These are phyloP conservation scores for Mediolabrus comicus DNA, from an alignment of 108 stramenopile genomes.

Conservation along the genomic window DNA sequence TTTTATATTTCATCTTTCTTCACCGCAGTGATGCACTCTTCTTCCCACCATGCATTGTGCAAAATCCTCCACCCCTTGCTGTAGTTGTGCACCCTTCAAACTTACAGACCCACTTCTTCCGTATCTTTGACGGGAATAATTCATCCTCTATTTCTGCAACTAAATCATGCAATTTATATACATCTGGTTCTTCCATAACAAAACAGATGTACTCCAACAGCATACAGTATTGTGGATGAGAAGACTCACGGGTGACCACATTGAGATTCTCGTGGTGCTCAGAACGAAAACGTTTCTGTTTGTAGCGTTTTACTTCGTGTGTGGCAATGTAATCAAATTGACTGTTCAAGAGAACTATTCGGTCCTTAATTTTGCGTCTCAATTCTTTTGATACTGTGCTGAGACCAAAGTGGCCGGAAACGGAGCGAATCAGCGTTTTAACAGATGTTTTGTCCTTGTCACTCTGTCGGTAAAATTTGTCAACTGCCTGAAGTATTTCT, in stretches of 20 bases:
- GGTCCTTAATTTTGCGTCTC: background rate
- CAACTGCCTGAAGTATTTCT: background rate
- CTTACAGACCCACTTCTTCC: background rate
- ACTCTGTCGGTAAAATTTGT: background rate
- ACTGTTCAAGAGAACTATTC: slow-evolving; percentile 12
- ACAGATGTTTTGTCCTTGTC: background rate
- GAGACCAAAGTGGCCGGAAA: background rate
- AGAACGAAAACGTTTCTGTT: background rate
- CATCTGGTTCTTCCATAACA: slow-evolving; percentile 23
- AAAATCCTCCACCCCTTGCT: background rate
- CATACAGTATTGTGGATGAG: slow-evolving; percentile 26
- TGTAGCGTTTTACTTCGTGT: background rate
- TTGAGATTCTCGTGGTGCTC: background rate
- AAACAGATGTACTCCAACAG: slow-evolving; percentile 36
- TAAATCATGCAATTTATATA: slow-evolving; percentile 20
- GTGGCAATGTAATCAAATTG: background rate
- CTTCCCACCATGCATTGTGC: background rate
- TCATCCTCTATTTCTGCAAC: slow-evolving; percentile 23
- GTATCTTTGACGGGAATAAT: slow-evolving; percentile 2
- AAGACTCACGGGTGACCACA: background rate
- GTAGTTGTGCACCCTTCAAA: background rate
- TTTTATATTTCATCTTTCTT: no score
- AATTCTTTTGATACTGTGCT: background rate
- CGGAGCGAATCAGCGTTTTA: background rate
- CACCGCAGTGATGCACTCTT: no score